Evolutionary conservation across 2,329 filamentous ascomycete genomes (phyloP).

Genomic region (Phoma sp.): DNA sequence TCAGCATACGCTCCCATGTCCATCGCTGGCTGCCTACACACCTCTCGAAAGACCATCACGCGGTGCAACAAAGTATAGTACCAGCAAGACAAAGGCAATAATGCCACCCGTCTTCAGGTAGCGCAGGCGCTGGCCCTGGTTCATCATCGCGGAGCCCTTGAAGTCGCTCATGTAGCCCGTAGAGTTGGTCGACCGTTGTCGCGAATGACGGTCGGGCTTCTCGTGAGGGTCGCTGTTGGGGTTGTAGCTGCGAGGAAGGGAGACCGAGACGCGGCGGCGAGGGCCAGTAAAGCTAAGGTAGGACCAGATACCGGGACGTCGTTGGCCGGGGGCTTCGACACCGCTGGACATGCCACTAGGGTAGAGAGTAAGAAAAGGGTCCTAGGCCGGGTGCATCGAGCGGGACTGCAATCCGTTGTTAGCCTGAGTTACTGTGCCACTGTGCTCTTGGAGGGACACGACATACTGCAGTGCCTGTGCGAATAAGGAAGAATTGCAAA

Average conservation of each 20-base stretch:
- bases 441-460: not conserved
- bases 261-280: slow-evolving; percentile 60
- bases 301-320: slow-evolving; percentile 59
- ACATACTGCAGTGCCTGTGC: slow-evolving; percentile 22
- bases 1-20: slow-evolving; percentile 6
- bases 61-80: slow-evolving; percentile 64
- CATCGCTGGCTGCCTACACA: slow-evolving; percentile 16
- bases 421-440: slow-evolving; percentile 18
- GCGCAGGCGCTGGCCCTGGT: slow-evolving; percentile 65
- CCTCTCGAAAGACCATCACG: slow-evolving; percentile 39
- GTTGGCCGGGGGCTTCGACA: slow-evolving; percentile 54
- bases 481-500: slow-evolving; percentile 5
- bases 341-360: slow-evolving; percentile 61
- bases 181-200: slow-evolving; percentile 43
- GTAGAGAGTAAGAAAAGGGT: slow-evolving; percentile 33
- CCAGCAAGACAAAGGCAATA: slow-evolving; percentile 62
- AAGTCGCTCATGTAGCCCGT: slow-evolving; percentile 52
- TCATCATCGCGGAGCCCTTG: slow-evolving; percentile 61
- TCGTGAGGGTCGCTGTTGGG: slow-evolving; percentile 51
- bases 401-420: slow-evolving; percentile 22
- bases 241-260: slow-evolving; percentile 53
- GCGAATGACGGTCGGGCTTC: slow-evolving; percentile 54
- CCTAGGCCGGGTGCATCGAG: slow-evolving; percentile 30
- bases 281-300: slow-evolving; percentile 59
- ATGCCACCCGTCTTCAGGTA: slow-evolving; percentile 68